Evolutionary conservation across 768 basidiomycete species (phyloP), one percentile per base, ranked within the genome.

Genomic region (Podaxis carcinomalis): DNA sequence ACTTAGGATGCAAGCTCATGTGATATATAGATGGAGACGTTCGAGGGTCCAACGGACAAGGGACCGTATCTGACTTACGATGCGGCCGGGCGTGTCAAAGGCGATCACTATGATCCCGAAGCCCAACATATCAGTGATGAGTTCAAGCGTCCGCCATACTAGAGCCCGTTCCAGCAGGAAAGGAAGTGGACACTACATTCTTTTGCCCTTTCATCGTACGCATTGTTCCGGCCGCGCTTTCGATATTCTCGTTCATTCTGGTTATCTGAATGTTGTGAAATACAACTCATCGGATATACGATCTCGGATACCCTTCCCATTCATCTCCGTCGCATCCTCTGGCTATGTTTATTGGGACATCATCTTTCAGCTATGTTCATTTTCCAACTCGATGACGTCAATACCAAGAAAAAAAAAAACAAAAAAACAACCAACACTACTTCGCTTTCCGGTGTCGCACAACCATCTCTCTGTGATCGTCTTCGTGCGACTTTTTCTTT

Each of bases 101-200:
- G 67, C 19, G 80, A 80, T 53, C 70, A 70, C 21, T 82, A 78
- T 62, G 88, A 89, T 68, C 76, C 81, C 7, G 88, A 89, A 70
- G 78, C 83, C 16, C 85, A 86, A 59, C 74, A 71, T 55, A 83
- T 83, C 66, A 80, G 73, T 67, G 75, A 80, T 57, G 88, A 89
- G 63, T 87, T 87, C 78, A 89, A 89, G 70, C 80, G 76, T 19
- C 84, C 84, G 19, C 78, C 78, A 0, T 80, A 80, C 64, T 80
- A 72, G 32, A 46, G 9, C 51, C 32, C 44, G 19, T 49, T 50
- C 53, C 19, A 36, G 16, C 10, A 23, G 51, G 42, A 27, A 51
- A 19, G 50, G 28, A 50, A 50, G 10, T n/a, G 16, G 19, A 19
- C 53, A 49, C 28, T 46, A 40, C 61, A 32, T 21, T 56, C 63